Evolutionary conservation across 371 early-diverging fungal species (phyloP), one percentile per base, ranked within the genome.

Genomic region (Cokeromyces recurvatus): DNA sequence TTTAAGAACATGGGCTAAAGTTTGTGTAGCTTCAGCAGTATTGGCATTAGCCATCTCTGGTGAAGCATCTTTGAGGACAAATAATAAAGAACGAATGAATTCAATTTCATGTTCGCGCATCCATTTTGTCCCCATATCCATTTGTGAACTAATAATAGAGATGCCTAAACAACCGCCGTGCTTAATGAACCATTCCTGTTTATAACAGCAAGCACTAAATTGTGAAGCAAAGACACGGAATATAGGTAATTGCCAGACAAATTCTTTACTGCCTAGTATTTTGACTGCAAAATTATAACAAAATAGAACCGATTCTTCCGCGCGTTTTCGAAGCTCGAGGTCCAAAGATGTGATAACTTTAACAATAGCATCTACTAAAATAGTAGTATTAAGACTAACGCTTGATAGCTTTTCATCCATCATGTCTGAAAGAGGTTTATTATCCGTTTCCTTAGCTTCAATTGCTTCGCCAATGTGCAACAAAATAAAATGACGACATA

Each of bases 81-180:
- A 97, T 7, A 98, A 62, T 20, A 98, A 60, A 2, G 96, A 89
- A 40, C 89, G 90, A 50, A 91, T 89, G 48, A 97, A 92, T 44
- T 95, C 96, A 3, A 94, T 70, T 46, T 95, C 90, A 59, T 93
- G 94, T 20, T 88, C 89, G 11, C 90, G 66, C 77, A 97, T 82
- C 97, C 97, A 98, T 24, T 78, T 68, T 5, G 76, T 77, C 3
- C 92, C 90, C 67, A 95, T 74, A 27, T 89, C 85, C 17, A 98
- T 70, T 47, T 89, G 78, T 0, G 87, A 81, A 32, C 84, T 84
- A 53, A 94, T 74, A 35, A 92, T 71, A 0, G 85, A 81, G 29
- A 98, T 92, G 1, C 97, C 96, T n/a, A 78, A 60, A 59, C 94
- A 93, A 1, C 96, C 98, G 23, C 93, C 93, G 17, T 84, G 85